A percentile compares a stretch with the other conserved stretches of the same genome.
Evolutionary conservation across 2,329 filamentous ascomycete genomes (phyloP).

Genomic region (Graphilbum fragrans): DNA sequence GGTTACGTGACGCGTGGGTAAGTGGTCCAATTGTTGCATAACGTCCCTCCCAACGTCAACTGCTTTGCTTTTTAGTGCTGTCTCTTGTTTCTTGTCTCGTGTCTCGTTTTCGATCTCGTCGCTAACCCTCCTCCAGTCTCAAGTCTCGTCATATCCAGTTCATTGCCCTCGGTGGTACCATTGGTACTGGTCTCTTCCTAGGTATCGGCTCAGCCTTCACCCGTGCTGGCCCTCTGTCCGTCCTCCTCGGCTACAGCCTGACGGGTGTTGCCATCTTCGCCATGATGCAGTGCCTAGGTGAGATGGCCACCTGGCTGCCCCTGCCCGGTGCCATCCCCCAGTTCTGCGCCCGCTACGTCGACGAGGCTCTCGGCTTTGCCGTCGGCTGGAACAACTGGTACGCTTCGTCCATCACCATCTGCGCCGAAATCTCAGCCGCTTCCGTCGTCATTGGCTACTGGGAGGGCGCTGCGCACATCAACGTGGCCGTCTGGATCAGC

Average conservation of each 20-base stretch:
- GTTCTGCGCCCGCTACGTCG: constrained; percentile 35
- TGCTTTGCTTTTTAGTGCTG: background rate
- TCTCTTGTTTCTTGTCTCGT: background rate
- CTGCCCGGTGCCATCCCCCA: constrained; percentile 39
- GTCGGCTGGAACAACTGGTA: constrained; percentile 41
- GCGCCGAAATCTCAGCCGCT: constrained; percentile 28
- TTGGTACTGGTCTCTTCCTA: constrained; percentile 36
- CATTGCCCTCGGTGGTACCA: constrained; percentile 34
- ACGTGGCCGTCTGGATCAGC: constrained; percentile 30
- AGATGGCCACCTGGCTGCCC: constrained; percentile 51
- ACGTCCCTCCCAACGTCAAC: too few relatives aligned
- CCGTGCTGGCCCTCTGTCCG: constrained; percentile 28
- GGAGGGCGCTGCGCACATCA: constrained; percentile 15
- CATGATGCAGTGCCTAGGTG: constrained; percentile 31
- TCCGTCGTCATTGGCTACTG: constrained; percentile 35
- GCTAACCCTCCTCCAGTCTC: constrained; percentile 12
- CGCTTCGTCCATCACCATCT: constrained; percentile 34
- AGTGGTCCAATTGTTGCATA: too few relatives aligned
- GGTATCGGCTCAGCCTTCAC: constrained; percentile 30
- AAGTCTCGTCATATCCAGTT: constrained; percentile 34
- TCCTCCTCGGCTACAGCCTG: constrained; percentile 28
- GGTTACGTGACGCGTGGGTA: constrained; percentile 11
- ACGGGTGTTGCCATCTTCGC: constrained; percentile 32
- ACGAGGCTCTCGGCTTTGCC: constrained; percentile 33
- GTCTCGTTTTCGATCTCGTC: too few relatives aligned